phyloP scores from a whole-genome alignment of 352 stramenopile species.

The Aphanomyces stellatus region DNA sequence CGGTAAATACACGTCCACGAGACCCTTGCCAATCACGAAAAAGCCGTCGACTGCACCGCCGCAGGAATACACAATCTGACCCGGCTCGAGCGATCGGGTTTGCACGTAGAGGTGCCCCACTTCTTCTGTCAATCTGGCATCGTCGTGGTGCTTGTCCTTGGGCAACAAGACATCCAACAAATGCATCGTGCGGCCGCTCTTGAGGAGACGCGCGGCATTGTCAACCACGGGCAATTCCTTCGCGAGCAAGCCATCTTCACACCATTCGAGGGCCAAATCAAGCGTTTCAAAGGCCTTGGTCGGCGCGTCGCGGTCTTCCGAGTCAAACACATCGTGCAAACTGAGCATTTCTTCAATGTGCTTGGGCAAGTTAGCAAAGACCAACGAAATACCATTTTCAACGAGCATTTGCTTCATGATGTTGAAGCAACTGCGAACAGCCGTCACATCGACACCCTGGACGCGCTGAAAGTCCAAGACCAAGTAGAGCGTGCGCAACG shows the following conservation, averaged over 20 bases:
- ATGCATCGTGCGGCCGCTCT: slow-evolving; percentile 36
- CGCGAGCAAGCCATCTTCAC: slow-evolving; percentile 70
- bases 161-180: slow-evolving; percentile 62
- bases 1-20: slow-evolving; percentile 78
- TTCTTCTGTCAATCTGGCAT: slow-evolving; percentile 38
- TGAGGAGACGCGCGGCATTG: slow-evolving; percentile 25
- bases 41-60: slow-evolving; percentile 52
- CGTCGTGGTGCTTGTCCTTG: slow-evolving; percentile 5
- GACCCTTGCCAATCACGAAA: slow-evolving; percentile 79
- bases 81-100: slow-evolving; percentile 40
- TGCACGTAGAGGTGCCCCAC: slow-evolving; percentile 69
- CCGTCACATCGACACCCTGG: slow-evolving; percentile 82
- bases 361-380: slow-evolving; percentile 63
- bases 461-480: slow-evolving; percentile 86
- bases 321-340: slow-evolving; percentile 72
- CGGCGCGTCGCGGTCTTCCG: slow-evolving; percentile 30
- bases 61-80: slow-evolving; percentile 60
- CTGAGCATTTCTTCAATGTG: slow-evolving; percentile 64
- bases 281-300: slow-evolving; percentile 78
- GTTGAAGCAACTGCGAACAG: slow-evolving; percentile 81
- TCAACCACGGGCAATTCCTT: slow-evolving; percentile 68
- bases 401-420: slow-evolving; percentile 71
- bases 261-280: slow-evolving; percentile 79
- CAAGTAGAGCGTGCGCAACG: slow-evolving; percentile 73
- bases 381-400: slow-evolving; percentile 64